Base-by-base conservation (phyloP, 2,329 filamentous ascomycete genomes). In the Penicillium occitanis region DNA sequence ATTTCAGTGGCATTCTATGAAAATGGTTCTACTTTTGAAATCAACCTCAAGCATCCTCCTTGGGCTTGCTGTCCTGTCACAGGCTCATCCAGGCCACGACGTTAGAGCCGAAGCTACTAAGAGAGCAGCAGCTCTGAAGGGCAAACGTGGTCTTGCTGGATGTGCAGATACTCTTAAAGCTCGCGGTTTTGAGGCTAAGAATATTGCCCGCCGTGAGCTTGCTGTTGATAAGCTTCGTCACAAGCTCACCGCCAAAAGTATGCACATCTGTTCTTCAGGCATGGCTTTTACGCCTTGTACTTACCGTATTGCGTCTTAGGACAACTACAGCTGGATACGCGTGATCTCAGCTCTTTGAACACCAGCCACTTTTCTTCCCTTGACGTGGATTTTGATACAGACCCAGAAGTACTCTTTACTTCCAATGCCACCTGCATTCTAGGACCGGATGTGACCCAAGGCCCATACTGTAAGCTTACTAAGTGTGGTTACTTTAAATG, bases 31-130 rank as follows among this genome's bases (percentile, higher is more conserved):
- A 30, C 25, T 51, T 30, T 13, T 48, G 44, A 48, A 48, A 22
- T 11, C 19, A 22, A 30, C 48, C 2, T 11, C 48, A 25, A 28
- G 22, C 48, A 28, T 51, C 25, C 22, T 51, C 13, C 6, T 51
- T 25, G 25, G 48, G 13, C 13, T 51, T 51, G 48, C 14, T 30
- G 25, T 7, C 25, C 48, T 51, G 13, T 51, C 48, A 13, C 22
- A 14, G 22, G 61, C 61, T 25, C 61, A 63, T 37, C 61, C 61
- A 4, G 61, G 61, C 13, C 30, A 63, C 17, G 61, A 53, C 13
- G 19, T 42, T 25, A 25, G 33, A 13, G 35, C 30, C 0, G 61
- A 63, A n/a, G 46, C 46, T 7, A n/a, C 17, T 17, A 48, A 53
- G 61, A 48, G 61, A 19, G 46, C 46, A 28, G 46, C 48, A 1